Base-by-base conservation (phyloP, 169 alveolate genomes). In the Nephromyces sp. region DNA sequence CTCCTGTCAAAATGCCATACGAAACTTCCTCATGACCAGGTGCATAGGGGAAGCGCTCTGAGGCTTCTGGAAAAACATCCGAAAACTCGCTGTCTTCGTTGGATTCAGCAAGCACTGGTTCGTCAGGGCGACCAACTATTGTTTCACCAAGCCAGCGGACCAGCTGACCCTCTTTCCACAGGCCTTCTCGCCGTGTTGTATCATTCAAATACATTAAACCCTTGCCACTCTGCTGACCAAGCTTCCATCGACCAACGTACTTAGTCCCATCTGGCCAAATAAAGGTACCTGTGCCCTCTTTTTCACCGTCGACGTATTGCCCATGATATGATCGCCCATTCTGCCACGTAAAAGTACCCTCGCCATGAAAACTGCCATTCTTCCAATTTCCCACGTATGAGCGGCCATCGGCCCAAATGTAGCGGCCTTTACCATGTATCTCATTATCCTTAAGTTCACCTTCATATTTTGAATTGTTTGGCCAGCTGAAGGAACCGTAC, bases 401-500 rank as follows among this genome's bases (percentile, higher is more conserved):
- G 32, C 94, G 83, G 32, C 94, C 95, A 71, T 89, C 94, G n/a
- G 84, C 83, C 95, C 94, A 92, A n/a, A 68, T 57, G 73, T 89
- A 90, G 51, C 80, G 72, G n/a, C 95, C 92, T 43, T 77, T 71
- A 3, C 97, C 97, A 57, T 88, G 82, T 24, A 90, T 83, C 68
- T 84, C 87, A 51, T 87, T 88, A 24, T 79, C 80, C 21, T 52
- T 71, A 75, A 92, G 90, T 69, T 84, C 72, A 0, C 97, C 97
- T 68, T 84, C 83, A 71, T 90, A 90, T 64, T 67, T 75, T 5
- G 92, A 81, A 69, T 92, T 91, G 66, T 92, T 95, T 1, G 87
- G 85, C 93, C 93, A 90, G 32, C 84, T 66, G 78, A 89, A 84
- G n/a, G 83, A 77, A 27, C 97, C 97, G 35, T 82, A 81, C 22